A percentile compares a stretch with the other conserved stretches of the same genome.
These are phyloP conservation scores for Aspergillus leporis DNA, from an alignment of 495 filamentous ascomycete genomes.

Conservation along the genomic window DNA sequence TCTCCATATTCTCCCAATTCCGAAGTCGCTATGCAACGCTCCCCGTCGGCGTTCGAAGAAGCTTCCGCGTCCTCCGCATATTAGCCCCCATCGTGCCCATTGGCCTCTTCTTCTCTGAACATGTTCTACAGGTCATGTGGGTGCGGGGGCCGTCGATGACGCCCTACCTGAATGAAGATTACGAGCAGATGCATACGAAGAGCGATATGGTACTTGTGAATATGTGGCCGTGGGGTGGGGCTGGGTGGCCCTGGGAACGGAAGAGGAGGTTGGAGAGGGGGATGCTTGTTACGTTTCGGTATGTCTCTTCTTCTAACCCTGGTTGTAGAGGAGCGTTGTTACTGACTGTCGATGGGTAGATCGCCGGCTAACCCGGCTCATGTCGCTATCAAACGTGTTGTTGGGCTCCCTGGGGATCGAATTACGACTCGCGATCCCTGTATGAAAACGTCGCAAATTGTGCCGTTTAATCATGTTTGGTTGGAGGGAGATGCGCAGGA, in stretches of 20 bases:
- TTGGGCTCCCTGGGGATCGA: constrained; percentile 69
- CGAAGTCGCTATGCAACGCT: constrained; percentile 34
- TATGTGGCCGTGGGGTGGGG: constrained; percentile 41
- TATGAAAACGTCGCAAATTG: constrained; percentile 51
- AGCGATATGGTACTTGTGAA: constrained; percentile 51
- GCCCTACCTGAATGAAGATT: constrained; percentile 69
- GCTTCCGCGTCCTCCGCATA: constrained; percentile 45
- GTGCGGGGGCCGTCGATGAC: constrained; percentile 76
- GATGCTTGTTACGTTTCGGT: constrained; percentile 58
- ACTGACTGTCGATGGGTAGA: constrained; percentile 36
- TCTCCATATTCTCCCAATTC: constrained; percentile 30
- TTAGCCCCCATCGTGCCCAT: constrained; percentile 64
- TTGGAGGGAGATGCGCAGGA: constrained; percentile 70
- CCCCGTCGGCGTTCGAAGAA: constrained; percentile 30
- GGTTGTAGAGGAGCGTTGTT: neutral
- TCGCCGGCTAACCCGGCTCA: constrained; percentile 61
- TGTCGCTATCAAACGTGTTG: constrained; percentile 67
- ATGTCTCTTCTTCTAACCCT: constrained; percentile 13
- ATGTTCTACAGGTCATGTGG: constrained; percentile 61
- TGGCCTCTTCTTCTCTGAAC: constrained; percentile 61
- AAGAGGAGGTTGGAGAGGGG: constrained; percentile 47
- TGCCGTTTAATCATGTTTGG: constrained; percentile 76
- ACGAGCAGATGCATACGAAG: constrained; percentile 53
- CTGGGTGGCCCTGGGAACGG: constrained; percentile 41
- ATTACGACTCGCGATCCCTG: constrained; percentile 64